A percentile compares a stretch with the other conserved stretches of the same genome.
phyloP scores from a whole-genome alignment of 1,284 basidiomycete genomes.

The Apiotrichum gamsii region DNA sequence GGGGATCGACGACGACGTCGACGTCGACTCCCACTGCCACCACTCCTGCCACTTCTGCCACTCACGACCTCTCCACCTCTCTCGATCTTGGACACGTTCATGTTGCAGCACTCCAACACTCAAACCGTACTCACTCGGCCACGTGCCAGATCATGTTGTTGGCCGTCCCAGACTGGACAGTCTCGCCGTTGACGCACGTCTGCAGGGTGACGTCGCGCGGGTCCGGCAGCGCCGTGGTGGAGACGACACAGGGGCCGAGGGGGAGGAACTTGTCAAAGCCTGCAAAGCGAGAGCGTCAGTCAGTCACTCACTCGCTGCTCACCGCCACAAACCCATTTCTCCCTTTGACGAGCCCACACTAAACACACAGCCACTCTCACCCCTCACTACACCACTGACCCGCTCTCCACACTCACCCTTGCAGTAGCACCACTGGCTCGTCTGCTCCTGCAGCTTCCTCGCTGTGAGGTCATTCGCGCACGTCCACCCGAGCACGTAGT shows the following conservation, averaged over 20 bases:
- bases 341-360: no score
- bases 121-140: constrained; percentile 17
- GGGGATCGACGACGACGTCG: no score
- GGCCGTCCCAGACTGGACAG: constrained; percentile 68
- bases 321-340: neutral
- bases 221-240: constrained; percentile 58
- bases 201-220: constrained; percentile 64
- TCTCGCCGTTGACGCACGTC: constrained; percentile 61
- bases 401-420: constrained; percentile 60
- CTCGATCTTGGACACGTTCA: no score
- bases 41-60: no score
- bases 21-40: no score
- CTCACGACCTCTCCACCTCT: no score
- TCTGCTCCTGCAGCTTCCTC: constrained; percentile 62
- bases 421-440: constrained; percentile 72
- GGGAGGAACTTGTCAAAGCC: constrained; percentile 50
- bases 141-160: constrained; percentile 32
- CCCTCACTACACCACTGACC: no score
- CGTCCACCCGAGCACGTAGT: constrained; percentile 75
- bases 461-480: constrained; percentile 77
- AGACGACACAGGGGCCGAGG: constrained; percentile 68
- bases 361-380: no score
- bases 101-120: no score
- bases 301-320: no score
- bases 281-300: constrained; percentile 61